Conservation (phyloP, 164 flowering plant genomes). For the Stephania japonica region DNA sequence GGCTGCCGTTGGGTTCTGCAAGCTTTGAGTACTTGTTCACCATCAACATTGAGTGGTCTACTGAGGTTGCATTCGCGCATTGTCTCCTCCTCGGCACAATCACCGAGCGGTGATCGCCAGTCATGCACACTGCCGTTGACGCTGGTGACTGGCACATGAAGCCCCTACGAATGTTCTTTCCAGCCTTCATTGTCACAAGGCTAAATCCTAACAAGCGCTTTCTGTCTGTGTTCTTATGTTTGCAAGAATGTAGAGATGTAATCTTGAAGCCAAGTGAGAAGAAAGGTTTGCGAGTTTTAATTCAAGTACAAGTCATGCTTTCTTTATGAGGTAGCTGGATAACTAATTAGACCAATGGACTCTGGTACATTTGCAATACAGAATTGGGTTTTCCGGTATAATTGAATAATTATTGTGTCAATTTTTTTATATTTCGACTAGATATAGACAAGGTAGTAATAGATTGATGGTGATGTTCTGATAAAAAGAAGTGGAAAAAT, state of each 20-base stretch:
- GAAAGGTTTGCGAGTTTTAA: neutral
- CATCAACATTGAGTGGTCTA: constrained; percentile 24
- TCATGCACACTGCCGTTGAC: constrained; percentile 54
- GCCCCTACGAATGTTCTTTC: constrained; percentile 37
- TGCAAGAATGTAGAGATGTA: neutral
- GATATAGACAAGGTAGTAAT: no score
- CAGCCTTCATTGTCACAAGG: constrained; percentile 26
- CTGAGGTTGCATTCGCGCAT: neutral
- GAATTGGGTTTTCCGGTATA: neutral
- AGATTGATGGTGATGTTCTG: no score
- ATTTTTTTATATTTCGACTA: no score
- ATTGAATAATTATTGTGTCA: neutral
- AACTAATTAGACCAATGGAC: neutral
- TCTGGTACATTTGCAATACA: neutral
- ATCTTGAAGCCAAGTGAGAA: neutral
- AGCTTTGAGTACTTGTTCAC: constrained; percentile 36
- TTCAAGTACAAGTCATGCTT: neutral
- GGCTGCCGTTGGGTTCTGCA: constrained; percentile 21
- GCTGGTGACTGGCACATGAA: constrained; percentile 66
- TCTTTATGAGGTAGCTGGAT: constrained; percentile 17
- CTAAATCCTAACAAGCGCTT: neutral
- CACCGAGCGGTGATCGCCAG: constrained; percentile 38
- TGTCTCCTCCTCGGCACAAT: constrained; percentile 41
- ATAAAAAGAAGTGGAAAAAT: no score
- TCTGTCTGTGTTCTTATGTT: neutral